Conservation (phyloP, 2,329 filamentous ascomycete species). For the Hypoxylon sp. region DNA sequence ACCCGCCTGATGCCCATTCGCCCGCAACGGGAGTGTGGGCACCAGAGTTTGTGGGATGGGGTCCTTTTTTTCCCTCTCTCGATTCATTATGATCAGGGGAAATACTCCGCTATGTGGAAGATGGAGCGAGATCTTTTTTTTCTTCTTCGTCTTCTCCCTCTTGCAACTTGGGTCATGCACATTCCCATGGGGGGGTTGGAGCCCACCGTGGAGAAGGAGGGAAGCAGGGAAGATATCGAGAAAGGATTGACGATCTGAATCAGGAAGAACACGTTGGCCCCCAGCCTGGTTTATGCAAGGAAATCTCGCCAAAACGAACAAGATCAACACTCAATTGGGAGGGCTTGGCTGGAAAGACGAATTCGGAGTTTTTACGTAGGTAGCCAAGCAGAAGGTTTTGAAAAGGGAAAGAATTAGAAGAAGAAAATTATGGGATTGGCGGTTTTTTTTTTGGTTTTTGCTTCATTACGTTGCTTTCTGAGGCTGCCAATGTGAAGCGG, state of each 20-base stretch:
- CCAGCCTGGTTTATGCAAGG: constrained; percentile 25
- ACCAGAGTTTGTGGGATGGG: constrained; percentile 1
- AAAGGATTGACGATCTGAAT: constrained; percentile 26
- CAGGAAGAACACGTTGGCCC: constrained; percentile 19
- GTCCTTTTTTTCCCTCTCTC: no score
- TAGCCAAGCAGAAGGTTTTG: constrained; percentile 9
- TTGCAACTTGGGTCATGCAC: no score
- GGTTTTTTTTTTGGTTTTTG: no score
- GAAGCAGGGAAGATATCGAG: constrained; percentile 10
- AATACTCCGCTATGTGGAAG: constrained; percentile 11
- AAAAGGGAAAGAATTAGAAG: not conserved
- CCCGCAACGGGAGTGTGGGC: constrained; percentile 8
- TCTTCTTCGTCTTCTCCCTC: no score
- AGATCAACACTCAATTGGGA: constrained; percentile 27
- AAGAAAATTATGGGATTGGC: constrained; percentile 14
- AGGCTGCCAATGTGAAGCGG: constrained; percentile 30
- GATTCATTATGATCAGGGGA: constrained; percentile 14
- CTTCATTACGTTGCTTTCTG: constrained; percentile 15
- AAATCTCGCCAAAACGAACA: constrained; percentile 15
- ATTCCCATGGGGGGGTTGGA: constrained; percentile 1
- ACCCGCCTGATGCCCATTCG: constrained; percentile 16
- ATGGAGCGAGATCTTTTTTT: constrained; percentile 6
- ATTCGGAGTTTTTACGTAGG: no score
- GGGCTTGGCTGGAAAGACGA: no score
- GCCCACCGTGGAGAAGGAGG: constrained; percentile 11